phyloP scores from a whole-genome alignment of 441 rosid species.

The Croton laevigatus region DNA sequence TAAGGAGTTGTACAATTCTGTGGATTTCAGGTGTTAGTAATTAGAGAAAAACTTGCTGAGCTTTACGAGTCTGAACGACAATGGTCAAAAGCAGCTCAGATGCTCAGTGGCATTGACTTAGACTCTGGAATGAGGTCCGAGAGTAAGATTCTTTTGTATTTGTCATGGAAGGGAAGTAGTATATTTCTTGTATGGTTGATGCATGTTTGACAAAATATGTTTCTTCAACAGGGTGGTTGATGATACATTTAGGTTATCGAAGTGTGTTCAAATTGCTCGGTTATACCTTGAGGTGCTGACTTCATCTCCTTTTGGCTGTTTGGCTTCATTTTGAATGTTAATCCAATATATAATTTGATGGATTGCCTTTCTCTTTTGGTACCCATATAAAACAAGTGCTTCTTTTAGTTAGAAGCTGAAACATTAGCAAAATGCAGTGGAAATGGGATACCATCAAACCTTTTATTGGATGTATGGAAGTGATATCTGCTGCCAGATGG shows the following conservation, averaged over 20 bases:
- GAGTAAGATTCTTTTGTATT: slow-evolving; percentile 18
- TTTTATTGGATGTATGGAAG: neutral
- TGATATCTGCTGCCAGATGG: neutral
- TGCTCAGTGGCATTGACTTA: slow-evolving; percentile 96
- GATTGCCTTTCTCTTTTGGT: neutral
- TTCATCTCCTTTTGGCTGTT: neutral
- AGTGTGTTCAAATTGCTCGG: slow-evolving; percentile 99
- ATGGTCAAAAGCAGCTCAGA: slow-evolving; percentile 98
- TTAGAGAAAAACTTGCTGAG: slow-evolving; percentile 96
- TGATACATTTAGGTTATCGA: slow-evolving; percentile 78
- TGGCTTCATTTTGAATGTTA: neutral
- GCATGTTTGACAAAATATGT: neutral
- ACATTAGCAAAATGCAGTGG: neutral
- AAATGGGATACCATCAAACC: neutral
- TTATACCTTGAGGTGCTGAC: slow-evolving; percentile 82
- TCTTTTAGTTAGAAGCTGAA: neutral
- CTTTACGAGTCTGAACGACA: slow-evolving; percentile 89
- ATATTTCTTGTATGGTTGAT: neutral
- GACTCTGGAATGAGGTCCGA: slow-evolving; percentile 97
- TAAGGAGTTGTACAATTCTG: neutral
- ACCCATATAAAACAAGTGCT: neutral
- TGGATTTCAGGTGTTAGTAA: slow-evolving; percentile 62
- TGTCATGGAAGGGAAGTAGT: neutral
- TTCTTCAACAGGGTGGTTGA: slow-evolving; percentile 69
- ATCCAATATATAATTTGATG: neutral